phyloP scores from a whole-genome alignment of 495 filamentous ascomycete genomes.

The Xylaria intraflava region DNA sequence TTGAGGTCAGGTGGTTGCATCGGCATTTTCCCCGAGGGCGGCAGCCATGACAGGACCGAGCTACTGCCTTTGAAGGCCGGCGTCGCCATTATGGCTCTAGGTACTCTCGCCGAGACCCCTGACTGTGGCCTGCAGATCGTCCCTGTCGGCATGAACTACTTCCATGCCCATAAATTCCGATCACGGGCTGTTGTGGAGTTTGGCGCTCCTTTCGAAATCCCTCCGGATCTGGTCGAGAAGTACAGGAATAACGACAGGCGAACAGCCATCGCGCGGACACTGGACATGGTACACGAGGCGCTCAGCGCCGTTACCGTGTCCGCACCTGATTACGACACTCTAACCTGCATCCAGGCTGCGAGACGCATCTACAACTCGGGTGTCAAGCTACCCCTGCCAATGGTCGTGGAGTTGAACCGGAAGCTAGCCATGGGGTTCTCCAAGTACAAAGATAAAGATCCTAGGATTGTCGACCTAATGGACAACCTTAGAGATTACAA shows the following conservation, averaged over 20 bases:
- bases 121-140: constrained; percentile 93
- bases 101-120: constrained; percentile 80
- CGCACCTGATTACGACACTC: constrained; percentile 89
- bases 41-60: constrained; percentile 92
- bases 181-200: constrained; percentile 97
- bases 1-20: constrained; percentile 80
- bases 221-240: constrained; percentile 71
- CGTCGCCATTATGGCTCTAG: constrained; percentile 96
- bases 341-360: constrained; percentile 97
- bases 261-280: constrained; percentile 70
- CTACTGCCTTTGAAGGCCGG: constrained; percentile 94
- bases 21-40: constrained; percentile 96
- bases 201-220: constrained; percentile 78
- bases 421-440: constrained; percentile 87
- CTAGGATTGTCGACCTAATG: constrained; percentile 71
- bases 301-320: constrained; percentile 88
- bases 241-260: constrained; percentile 77
- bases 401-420: constrained; percentile 94
- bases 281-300: constrained; percentile 80
- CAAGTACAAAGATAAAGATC: constrained; percentile 78
- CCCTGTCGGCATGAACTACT: constrained; percentile 99
- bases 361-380: constrained; percentile 89
- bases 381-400: constrained; percentile 88
- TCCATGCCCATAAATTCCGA: constrained; percentile 97
- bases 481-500: constrained; percentile 83